Base-by-base conservation (phyloP, 2,329 filamentous ascomycete species). In the Pseudogymnoascus sp. region DNA sequence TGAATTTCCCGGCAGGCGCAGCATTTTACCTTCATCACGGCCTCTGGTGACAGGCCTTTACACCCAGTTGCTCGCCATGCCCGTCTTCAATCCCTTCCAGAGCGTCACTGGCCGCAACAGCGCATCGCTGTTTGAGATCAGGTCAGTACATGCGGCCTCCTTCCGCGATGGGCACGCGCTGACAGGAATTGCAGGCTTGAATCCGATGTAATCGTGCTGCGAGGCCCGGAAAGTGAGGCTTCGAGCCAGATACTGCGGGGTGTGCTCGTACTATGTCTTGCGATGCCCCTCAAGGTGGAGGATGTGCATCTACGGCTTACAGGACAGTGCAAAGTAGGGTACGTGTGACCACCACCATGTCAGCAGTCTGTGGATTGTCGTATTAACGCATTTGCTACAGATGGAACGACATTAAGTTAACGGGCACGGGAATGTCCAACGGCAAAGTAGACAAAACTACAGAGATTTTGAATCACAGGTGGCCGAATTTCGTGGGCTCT, bases 121-220 rank as follows among this genome's bases (percentile, higher is more conserved):
- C 63, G 72, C 71, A 25, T 71, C 71, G 42, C 68, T 74, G 15
- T 75, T 75, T 60, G 72, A 75, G 61, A 74, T 75, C 61, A 70
- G 73, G 73, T 75, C 66, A 59, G 68, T 38, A 27, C 25, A 55
- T 33, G 48, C 48, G 48, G 29, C 8, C 12, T 60, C 12, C 27
- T 15, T 59, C 31, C 41, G 61, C 65, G 35, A 59, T 59, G 48
- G 60, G 59, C 9, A 63, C 55, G 27, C 15, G 41, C 25, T 61
- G 44, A 64, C 65, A 59, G 68, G 44, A 17, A 60, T 13, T 61
- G 15, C 69, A 92, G 90, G 60, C 82, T 92, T 64, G 88, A 92
- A 60, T 87, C 88, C 70, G 87, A 91, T 69, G 89, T 92, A 63
- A 84, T 93, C 63, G 86, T 93, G 31, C 88, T 94, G 66, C 86